Percentiles rank a stretch among this genome's conserved stretches.
Conservation (phyloP, 352 stramenopile species). For the Poterioochromonas sp. region DNA sequence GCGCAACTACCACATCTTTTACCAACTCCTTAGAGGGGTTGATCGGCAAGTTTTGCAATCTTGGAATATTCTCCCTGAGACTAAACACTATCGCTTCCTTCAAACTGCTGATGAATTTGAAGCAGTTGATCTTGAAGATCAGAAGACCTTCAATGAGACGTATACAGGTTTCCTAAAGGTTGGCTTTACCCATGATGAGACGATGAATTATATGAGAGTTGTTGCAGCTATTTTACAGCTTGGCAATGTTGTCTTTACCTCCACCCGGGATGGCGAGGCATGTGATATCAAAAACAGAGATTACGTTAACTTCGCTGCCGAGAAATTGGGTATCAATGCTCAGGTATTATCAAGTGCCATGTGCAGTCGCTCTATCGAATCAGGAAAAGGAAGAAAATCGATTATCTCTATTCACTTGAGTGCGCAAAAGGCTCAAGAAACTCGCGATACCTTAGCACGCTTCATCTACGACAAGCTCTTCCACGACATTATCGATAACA, state of each 20-base stretch:
- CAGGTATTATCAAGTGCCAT: neutral
- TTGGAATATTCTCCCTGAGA: neutral
- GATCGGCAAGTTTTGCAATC: neutral
- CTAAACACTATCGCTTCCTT: neutral
- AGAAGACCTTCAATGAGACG: neutral
- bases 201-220: neutral
- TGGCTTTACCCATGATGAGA: neutral
- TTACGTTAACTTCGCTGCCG: neutral
- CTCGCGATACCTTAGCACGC: neutral
- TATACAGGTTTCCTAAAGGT: neutral
- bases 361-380: neutral
- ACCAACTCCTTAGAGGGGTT: conserved; percentile 62
- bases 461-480: conserved; percentile 16
- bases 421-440: conserved; percentile 20
- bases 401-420: neutral
- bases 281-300: neutral
- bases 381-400: neutral
- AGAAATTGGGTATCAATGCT: neutral
- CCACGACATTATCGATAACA: conserved; percentile 1
- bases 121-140: neutral
- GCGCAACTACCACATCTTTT: conserved; percentile 99
- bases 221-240: neutral
- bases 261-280: neutral
- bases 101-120: neutral
- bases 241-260: neutral